A percentile compares a stretch with the other conserved stretches of the same genome.
Conservation (phyloP, 2,329 filamentous ascomycete genomes). For the Scedosporium boydii region DNA sequence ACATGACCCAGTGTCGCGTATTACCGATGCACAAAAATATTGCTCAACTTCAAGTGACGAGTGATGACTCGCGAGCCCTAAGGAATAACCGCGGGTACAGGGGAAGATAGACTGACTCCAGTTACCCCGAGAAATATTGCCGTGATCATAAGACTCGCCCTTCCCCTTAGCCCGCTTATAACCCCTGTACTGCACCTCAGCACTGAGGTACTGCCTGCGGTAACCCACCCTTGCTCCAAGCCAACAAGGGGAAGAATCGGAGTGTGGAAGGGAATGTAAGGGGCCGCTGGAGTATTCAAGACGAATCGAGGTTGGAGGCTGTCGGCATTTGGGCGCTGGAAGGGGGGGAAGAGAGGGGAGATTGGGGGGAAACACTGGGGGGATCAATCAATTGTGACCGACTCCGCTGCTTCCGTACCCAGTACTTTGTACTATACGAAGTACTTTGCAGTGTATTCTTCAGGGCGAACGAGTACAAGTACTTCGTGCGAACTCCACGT, state of each 20-base stretch:
- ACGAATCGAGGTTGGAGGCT: neutral
- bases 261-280: neutral
- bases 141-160: neutral
- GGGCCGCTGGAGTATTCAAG: neutral
- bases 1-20: too few species aligned
- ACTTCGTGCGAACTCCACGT: too few species aligned
- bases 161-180: neutral
- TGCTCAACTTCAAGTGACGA: too few species aligned
- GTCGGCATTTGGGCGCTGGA: neutral
- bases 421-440: too few species aligned
- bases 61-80: too few species aligned
- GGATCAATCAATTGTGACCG: too few species aligned
- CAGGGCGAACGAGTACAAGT: too few species aligned
- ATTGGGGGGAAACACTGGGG: too few species aligned
- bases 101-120: neutral
- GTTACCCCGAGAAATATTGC: neutral
- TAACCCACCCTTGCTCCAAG: neutral
- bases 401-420: too few species aligned
- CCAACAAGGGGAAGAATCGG: neutral
- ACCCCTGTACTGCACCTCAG: neutral
- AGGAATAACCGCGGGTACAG: neutral
- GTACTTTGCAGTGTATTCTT: too few species aligned
- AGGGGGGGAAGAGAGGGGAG: too few species aligned
- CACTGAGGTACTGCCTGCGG: neutral
- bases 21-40: too few species aligned